A percentile compares a stretch with the other conserved stretches of the same genome.
These are phyloP conservation scores for Rhodotorula diobovata DNA, from an alignment of 768 basidiomycete species.

Conservation along the genomic window DNA sequence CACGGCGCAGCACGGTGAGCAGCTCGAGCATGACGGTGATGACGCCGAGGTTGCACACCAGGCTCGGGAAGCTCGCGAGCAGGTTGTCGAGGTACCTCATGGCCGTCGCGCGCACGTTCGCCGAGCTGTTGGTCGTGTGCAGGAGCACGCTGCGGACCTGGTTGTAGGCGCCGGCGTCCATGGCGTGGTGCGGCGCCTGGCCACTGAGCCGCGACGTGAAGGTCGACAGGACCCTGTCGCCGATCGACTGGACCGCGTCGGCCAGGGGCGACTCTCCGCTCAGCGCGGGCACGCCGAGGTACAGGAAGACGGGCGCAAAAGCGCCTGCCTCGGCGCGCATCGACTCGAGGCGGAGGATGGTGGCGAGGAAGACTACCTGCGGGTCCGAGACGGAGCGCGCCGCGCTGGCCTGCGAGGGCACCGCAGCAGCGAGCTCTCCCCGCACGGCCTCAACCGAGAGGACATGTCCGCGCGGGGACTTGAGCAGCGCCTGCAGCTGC, in stretches of 20 bases:
- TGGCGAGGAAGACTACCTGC: constrained; percentile 76
- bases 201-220: not conserved
- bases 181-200: not conserved
- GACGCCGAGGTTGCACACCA: constrained; percentile 83
- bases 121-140: constrained; percentile 72
- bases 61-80: constrained; percentile 83
- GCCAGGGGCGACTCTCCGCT: constrained; percentile 44
- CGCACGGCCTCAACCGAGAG: constrained; percentile 68
- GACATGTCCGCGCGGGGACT: constrained; percentile 56
- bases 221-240: not conserved
- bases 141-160: constrained; percentile 74
- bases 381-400: constrained; percentile 70
- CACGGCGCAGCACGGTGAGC: constrained; percentile 76
- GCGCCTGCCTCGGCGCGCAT: constrained; percentile 75
- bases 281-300: constrained; percentile 80
- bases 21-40: constrained; percentile 87
- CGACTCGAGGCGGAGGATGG: constrained; percentile 80
- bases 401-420: constrained; percentile 63
- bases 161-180: constrained; percentile 59
- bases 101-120: constrained; percentile 75
- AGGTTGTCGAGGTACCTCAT: constrained; percentile 76
- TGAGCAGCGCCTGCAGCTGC: constrained; percentile 84
- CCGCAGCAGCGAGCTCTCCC: constrained; percentile 59
- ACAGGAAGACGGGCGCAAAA: constrained; percentile 74
- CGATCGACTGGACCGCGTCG: constrained; percentile 56